These are phyloP conservation scores for Tetragonia tetragonoides DNA, from an alignment of 148 eudicot species.

Conservation along the genomic window DNA sequence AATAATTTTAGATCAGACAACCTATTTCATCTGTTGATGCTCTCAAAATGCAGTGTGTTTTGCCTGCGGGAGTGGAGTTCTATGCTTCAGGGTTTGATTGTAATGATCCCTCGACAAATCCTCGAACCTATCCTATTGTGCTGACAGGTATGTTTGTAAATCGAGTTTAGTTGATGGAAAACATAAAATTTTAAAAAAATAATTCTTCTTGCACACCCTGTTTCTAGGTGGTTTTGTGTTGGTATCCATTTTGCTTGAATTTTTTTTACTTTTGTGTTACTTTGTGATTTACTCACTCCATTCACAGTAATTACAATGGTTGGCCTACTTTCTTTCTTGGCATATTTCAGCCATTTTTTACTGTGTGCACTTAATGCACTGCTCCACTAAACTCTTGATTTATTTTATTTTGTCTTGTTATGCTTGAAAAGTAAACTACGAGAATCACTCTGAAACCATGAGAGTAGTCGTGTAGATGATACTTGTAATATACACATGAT, in stretches of 20 bases:
- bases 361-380: neutral
- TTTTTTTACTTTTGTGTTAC: neutral
- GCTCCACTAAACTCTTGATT: neutral
- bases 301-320: no score
- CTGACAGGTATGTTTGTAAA: constrained; percentile 59
- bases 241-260: neutral
- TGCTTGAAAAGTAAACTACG: neutral
- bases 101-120: constrained; percentile 60
- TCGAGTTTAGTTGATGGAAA: neutral
- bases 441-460: neutral
- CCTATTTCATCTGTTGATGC: constrained; percentile 21
- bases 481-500: neutral
- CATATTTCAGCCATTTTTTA: neutral
- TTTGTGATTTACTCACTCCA: no score
- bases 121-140: constrained; percentile 94
- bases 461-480: constrained; percentile 3
- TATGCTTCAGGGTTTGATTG: constrained; percentile 57
- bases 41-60: constrained; percentile 71
- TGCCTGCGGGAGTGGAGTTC: constrained; percentile 95
- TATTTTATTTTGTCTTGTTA: neutral
- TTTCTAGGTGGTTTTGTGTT: neutral
- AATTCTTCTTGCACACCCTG: neutral
- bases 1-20: neutral
- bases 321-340: no score
- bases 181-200: neutral